These are phyloP conservation scores for Penicillium antarcticum DNA, from an alignment of 495 filamentous ascomycete genomes.

Conservation along the genomic window DNA sequence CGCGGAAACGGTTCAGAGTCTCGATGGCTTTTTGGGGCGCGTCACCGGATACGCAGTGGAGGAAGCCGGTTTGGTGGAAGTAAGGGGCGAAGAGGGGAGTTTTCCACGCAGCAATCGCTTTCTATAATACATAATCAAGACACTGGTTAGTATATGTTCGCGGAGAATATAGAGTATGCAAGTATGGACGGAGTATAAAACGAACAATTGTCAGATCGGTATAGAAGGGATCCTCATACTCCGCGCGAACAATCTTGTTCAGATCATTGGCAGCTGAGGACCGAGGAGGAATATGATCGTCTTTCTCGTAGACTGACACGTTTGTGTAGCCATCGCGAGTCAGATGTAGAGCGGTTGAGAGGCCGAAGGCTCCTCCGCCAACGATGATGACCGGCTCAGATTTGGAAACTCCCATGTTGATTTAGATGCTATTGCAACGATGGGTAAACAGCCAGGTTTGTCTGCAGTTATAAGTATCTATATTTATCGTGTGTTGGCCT, in stretches of 20 bases:
- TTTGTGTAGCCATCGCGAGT: slow-evolving; percentile 41
- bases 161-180: slow-evolving; percentile 4
- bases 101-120: slow-evolving; percentile 51
- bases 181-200: slow-evolving; percentile 14
- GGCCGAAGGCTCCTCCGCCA: slow-evolving; percentile 50
- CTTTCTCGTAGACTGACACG: slow-evolving; percentile 35
- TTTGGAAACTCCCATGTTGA: slow-evolving; percentile 20
- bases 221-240: slow-evolving; percentile 54
- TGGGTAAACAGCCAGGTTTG: neutral
- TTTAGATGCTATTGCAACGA: neutral
- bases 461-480: neutral
- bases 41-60: slow-evolving; percentile 45
- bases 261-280: slow-evolving; percentile 48
- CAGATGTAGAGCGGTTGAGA: slow-evolving; percentile 51
- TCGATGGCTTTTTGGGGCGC: slow-evolving; percentile 46
- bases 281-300: slow-evolving; percentile 22
- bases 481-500: no score
- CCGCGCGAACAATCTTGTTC: slow-evolving; percentile 53
- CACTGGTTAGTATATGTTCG: slow-evolving; percentile 7
- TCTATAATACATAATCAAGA: slow-evolving; percentile 18
- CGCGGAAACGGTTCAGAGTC: slow-evolving; percentile 43
- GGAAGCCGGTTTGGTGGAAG: slow-evolving; percentile 53
- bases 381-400: slow-evolving; percentile 25
- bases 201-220: slow-evolving; percentile 38
- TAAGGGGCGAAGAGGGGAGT: slow-evolving; percentile 49